These are phyloP conservation scores for Dothistroma septosporum DNA, from an alignment of 2,329 filamentous ascomycete genomes.

Conservation along the genomic window DNA sequence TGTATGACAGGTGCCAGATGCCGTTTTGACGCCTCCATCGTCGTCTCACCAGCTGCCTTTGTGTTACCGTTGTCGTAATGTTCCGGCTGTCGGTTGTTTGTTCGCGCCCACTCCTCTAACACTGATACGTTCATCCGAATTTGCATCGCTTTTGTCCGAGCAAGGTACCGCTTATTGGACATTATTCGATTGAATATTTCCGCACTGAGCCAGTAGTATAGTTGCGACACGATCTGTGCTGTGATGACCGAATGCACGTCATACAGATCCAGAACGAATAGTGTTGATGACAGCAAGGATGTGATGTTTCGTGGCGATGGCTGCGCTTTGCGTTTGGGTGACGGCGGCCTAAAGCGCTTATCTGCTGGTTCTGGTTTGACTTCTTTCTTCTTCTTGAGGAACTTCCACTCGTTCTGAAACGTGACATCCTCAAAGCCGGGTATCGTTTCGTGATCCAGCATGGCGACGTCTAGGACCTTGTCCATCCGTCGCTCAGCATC, in stretches of 20 bases:
- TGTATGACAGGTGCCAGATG: conserved; percentile 91
- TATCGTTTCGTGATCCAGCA: conserved; percentile 97
- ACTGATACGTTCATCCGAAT: conserved; percentile 98
- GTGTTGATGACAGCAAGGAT: conserved; percentile 86
- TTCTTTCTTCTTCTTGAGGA: conserved; percentile 87
- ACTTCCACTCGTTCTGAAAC: conserved; percentile 98
- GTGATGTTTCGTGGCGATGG: conserved; percentile 92
- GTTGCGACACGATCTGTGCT: conserved; percentile 82
- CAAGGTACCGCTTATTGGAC: conserved; percentile 90
- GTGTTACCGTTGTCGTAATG: conserved; percentile 93
- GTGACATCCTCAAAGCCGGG: conserved; percentile 94
- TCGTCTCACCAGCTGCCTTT: conserved; percentile 78
- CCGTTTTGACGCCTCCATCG: conserved; percentile 73
- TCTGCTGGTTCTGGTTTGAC: conserved; percentile 84
- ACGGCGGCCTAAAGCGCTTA: conserved; percentile 86
- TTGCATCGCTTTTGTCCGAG: conserved; percentile 97
- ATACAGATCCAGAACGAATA: conserved; percentile 97
- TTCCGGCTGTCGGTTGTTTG: conserved; percentile 89
- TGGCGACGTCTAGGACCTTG: conserved; percentile 86
- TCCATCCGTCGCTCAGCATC: conserved; percentile 95
- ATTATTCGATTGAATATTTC: conserved; percentile 98
- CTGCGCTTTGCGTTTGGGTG: conserved; percentile 87
- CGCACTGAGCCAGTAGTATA: conserved; percentile 93
- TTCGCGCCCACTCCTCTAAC: conserved; percentile 90
- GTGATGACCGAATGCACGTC: conserved; percentile 97